These are phyloP conservation scores for Zoysia japonica DNA, from an alignment of 176 grass and related monocot genomes.

Conservation along the genomic window DNA sequence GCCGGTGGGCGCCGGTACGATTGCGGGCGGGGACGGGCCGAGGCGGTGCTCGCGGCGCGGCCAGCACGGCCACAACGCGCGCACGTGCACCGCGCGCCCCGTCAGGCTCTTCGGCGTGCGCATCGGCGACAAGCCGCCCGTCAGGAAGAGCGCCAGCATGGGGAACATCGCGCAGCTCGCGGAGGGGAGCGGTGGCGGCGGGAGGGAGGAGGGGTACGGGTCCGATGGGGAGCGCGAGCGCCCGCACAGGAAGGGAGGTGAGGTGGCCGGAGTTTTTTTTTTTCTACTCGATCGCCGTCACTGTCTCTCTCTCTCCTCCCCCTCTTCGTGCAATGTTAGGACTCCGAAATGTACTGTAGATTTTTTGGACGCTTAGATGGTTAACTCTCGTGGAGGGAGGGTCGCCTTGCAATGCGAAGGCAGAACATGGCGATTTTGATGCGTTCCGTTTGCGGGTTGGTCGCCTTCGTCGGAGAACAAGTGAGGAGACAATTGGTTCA, in stretches of 20 bases:
- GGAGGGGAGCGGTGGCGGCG: slow-evolving; percentile 13
- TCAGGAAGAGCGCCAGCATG: slow-evolving; percentile 55
- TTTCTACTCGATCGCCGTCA: not conserved
- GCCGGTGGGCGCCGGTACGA: not conserved
- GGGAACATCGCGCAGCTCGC: slow-evolving; percentile 60
- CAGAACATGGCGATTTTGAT: not conserved
- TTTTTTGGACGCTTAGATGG: not conserved
- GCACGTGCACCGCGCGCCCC: slow-evolving; percentile 52
- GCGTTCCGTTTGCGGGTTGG: not conserved
- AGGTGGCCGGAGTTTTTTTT: not conserved
- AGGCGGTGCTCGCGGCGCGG: slow-evolving; percentile 64
- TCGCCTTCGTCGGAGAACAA: not conserved
- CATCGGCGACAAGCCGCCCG: slow-evolving; percentile 53
- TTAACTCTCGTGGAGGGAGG: no score
- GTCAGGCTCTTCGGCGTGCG: slow-evolving; percentile 79
- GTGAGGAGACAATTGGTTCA: not conserved
- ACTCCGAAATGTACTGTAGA: not conserved
- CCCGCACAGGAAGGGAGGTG: slow-evolving; percentile 51
- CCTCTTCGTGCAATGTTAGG: not conserved
- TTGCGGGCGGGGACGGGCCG: slow-evolving; percentile 31
- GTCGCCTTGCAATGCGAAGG: not conserved
- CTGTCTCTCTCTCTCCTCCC: not conserved
- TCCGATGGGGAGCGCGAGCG: slow-evolving; percentile 46
- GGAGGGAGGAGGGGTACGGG: slow-evolving; percentile 60
- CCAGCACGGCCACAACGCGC: slow-evolving; percentile 66